These are phyloP conservation scores for Scedosporium minutisporum DNA, from an alignment of 2,329 filamentous ascomycete genomes.

Conservation along the genomic window DNA sequence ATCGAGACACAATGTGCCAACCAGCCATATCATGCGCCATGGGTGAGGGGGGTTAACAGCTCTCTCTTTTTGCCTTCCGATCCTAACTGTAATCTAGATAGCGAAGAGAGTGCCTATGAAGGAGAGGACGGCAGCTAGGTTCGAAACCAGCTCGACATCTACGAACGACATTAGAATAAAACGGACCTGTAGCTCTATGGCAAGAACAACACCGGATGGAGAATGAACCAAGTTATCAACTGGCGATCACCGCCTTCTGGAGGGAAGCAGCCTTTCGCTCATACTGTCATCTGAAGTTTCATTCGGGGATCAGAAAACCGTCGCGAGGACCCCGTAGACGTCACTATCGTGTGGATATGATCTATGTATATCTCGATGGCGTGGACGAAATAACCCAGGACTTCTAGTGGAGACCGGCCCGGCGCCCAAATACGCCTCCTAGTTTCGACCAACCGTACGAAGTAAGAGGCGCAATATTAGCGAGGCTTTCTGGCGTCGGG, in stretches of 20 bases:
- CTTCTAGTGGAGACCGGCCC: background rate
- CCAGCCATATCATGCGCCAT: no score
- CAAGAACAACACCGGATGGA: background rate
- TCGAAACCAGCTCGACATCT: no score
- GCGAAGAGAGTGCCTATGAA: no score
- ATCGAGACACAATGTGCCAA: no score
- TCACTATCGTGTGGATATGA: background rate
- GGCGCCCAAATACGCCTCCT: background rate
- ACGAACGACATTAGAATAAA: no score
- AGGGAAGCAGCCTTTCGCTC: background rate
- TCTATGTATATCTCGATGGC: background rate
- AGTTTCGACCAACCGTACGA: background rate
- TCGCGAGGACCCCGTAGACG: background rate
- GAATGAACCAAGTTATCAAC: background rate
- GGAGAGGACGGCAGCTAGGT: no score
- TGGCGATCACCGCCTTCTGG: background rate
- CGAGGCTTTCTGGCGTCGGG: background rate
- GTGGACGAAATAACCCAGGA: background rate
- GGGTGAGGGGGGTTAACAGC: no score
- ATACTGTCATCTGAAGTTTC: constrained; percentile 1
- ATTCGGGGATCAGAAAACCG: background rate
- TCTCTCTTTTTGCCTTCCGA: no score
- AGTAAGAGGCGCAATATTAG: background rate
- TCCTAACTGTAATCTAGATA: no score
- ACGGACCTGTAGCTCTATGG: background rate